Conservation (phyloP, 495 filamentous ascomycete genomes). For the Friedmanniomyces simplex region DNA sequence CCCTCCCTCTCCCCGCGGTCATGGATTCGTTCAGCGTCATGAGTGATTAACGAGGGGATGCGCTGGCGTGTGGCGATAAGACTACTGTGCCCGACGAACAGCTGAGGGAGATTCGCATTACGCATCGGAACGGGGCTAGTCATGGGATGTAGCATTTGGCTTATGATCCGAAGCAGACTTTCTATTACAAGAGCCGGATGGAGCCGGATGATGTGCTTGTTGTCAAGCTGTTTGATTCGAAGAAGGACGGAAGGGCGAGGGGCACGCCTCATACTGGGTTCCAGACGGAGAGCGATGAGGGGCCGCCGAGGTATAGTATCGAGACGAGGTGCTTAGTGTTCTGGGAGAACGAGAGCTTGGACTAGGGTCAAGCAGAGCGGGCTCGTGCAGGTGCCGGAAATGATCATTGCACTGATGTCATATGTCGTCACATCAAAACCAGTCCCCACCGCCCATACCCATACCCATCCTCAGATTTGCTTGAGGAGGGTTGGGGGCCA, state of each 20-base stretch:
- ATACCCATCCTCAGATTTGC: conserved; percentile 13
- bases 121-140: not conserved
- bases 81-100: not conserved
- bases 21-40: too few relatives aligned
- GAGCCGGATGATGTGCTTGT: not conserved
- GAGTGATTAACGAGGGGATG: too few relatives aligned
- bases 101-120: not conserved
- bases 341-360: not conserved
- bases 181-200: not conserved
- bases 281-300: not conserved
- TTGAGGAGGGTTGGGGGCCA: not conserved
- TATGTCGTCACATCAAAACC: conserved; percentile 1
- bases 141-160: not conserved
- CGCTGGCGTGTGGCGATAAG: not conserved
- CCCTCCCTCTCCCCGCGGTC: too few relatives aligned
- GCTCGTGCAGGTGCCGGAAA: too few relatives aligned
- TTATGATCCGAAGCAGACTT: not conserved
- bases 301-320: not conserved
- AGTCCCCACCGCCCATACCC: conserved; percentile 12
- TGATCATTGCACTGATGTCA: not conserved
- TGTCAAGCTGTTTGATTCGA: not conserved
- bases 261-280: not conserved
- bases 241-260: not conserved
- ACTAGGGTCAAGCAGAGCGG: too few relatives aligned
- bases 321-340: too few relatives aligned